Base-by-base conservation (phyloP, 768 basidiomycete species). In the Amyloporia xantha region DNA sequence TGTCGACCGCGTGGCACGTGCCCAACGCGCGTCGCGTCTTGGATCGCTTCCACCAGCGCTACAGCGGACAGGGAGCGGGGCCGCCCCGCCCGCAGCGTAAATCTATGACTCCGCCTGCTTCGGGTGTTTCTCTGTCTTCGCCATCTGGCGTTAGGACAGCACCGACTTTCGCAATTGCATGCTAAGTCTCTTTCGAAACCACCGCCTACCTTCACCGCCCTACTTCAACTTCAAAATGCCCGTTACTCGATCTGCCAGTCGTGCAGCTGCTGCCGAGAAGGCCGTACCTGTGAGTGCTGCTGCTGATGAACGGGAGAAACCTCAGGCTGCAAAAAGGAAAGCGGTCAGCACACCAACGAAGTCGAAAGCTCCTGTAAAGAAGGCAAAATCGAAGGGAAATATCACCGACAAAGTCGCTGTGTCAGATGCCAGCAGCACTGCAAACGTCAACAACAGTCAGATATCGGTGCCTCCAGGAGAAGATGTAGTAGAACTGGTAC, bases 401-500 rank as follows among this genome's bases (percentile, higher is more conserved):
- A n/a, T n/a, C n/a, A n/a, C n/a, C n/a, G n/a, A n/a, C n/a, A n/a
- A n/a, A n/a, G n/a, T n/a, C n/a, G n/a, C n/a, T n/a, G n/a, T n/a
- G n/a, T n/a, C n/a, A 40, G 42, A 35, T 3, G 28, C 41, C 38
- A 21, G 19, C 38, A 17, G 20, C 38, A 19, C 12, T 33, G 33
- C 42, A 28, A 25, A 30, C 11, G 30, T 35, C 23, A 21, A n/a
- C 48, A 46, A 23, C 48, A n/a, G 47, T 33, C 33, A 25, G 25
- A 20, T 26, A 42, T 17, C 17, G 41, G 42, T 42, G 9, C 7
- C 19, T 11, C 19, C 51, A 2, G 24, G 21, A 21, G 45, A 41
- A 15, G 53, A 46, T n/a, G 49, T 49, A 7, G 43, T 54, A 17
- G 61, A 62, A 15, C 62, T 84, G 28, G 74, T 93, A 10, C 86